phyloP scores from a whole-genome alignment of 2,329 filamentous ascomycete genomes.

The Paramyrothecium sp. region DNA sequence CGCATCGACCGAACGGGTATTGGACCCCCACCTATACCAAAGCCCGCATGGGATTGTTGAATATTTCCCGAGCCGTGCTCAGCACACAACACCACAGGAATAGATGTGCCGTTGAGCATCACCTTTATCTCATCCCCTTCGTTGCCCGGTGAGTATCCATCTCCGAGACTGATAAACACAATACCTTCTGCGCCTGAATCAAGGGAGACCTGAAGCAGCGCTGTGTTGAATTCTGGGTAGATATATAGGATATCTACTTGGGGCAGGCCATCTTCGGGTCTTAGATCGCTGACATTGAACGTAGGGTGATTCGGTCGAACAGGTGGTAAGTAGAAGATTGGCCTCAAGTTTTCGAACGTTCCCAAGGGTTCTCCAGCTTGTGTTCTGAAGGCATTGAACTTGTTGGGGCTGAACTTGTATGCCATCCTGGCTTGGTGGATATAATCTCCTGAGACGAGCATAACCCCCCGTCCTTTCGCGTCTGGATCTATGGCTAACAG shows the following conservation, averaged over 20 bases:
- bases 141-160: slow-evolving; percentile 47
- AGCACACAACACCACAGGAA: neutral
- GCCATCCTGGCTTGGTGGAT: slow-evolving; percentile 55
- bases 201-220: slow-evolving; percentile 44
- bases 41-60: neutral
- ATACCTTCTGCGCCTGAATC: slow-evolving; percentile 49
- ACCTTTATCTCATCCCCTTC: neutral
- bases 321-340: slow-evolving; percentile 59
- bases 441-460: slow-evolving; percentile 61
- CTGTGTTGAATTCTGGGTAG: slow-evolving; percentile 47
- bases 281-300: slow-evolving; percentile 33
- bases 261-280: slow-evolving; percentile 36
- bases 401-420: slow-evolving; percentile 61
- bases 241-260: slow-evolving; percentile 55
- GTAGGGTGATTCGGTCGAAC: slow-evolving; percentile 42
- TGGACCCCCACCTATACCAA: neutral
- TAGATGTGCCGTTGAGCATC: neutral
- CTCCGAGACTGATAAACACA: slow-evolving; percentile 53
- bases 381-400: slow-evolving; percentile 58
- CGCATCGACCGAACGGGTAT: neutral
- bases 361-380: slow-evolving; percentile 57
- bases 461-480: slow-evolving; percentile 48
- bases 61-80: neutral
- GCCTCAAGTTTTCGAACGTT: slow-evolving; percentile 53
- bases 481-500: slow-evolving; percentile 43